Evolutionary conservation across 2,329 filamentous ascomycete species (phyloP).

Genomic region (Chaetothyriales sp.): DNA sequence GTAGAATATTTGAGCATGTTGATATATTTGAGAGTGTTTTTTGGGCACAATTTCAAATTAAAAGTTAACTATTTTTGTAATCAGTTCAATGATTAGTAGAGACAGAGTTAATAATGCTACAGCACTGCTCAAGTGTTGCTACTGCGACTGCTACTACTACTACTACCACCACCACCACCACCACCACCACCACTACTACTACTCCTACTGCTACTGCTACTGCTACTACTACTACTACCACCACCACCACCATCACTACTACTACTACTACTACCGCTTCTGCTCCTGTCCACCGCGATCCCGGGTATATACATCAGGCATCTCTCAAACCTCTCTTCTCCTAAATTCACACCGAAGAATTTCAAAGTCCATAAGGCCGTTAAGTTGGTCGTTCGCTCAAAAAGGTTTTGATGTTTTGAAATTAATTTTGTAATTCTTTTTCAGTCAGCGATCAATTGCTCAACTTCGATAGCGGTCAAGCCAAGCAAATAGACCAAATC

Average conservation of each 20-base stretch:
- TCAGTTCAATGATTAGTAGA: too few species aligned
- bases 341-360: not conserved
- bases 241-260: constrained; percentile 6
- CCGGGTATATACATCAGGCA: not conserved
- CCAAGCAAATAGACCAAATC: constrained; percentile 49
- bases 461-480: constrained; percentile 36
- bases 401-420: too few species aligned
- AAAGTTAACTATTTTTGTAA: too few species aligned
- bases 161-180: too few species aligned
- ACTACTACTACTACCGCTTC: constrained; percentile 9
- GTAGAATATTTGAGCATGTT: constrained; percentile 3
- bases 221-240: constrained; percentile 9
- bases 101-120: too few species aligned
- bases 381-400: not conserved
- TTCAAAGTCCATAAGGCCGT: not conserved
- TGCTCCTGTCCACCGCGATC: constrained; percentile 1
- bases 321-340: not conserved
- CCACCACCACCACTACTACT: too few species aligned
- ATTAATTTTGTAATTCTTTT: not conserved
- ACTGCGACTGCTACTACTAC: constrained; percentile 5
- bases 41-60: constrained; percentile 1
- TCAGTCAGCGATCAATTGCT: constrained; percentile 27
- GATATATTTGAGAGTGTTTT: constrained; percentile 1
- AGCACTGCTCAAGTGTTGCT: not conserved
- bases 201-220: constrained; percentile 17